Percentiles rank a stretch among this genome's conserved stretches.
Evolutionary conservation across 2,329 filamentous ascomycete genomes (phyloP).

Genomic region (Verticillium dahliae): DNA sequence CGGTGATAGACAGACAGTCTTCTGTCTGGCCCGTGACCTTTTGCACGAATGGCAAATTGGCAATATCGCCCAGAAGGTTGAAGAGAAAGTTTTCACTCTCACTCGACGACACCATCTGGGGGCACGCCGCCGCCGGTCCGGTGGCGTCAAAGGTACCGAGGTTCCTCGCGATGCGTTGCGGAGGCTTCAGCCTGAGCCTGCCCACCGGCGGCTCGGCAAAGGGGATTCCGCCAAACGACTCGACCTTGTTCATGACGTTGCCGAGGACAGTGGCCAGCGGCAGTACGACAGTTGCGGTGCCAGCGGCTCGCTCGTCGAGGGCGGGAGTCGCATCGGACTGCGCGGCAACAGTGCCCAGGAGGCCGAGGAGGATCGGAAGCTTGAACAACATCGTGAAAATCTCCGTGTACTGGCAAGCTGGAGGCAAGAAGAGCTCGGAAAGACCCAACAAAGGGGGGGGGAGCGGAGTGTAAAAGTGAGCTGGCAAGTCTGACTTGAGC

Average conservation of each 20-base stretch:
- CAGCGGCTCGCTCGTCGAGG: constrained; percentile 1
- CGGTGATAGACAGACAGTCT: constrained; percentile 57
- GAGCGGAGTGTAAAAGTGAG: not conserved
- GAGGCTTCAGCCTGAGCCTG: constrained; percentile 60
- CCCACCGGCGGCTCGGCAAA: constrained; percentile 66
- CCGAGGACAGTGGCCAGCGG: constrained; percentile 52
- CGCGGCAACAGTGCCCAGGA: not conserved
- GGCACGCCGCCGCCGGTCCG: constrained; percentile 54
- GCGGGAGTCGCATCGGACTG: not conserved
- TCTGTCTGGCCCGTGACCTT: constrained; percentile 44
- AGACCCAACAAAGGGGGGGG: not conserved
- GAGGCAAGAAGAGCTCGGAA: not conserved
- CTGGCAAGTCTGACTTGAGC: not conserved
- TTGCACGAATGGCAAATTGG: constrained; percentile 53
- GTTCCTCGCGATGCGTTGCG: constrained; percentile 48
- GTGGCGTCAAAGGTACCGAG: constrained; percentile 59
- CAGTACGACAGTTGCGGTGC: constrained; percentile 46
- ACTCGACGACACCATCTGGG: constrained; percentile 61
- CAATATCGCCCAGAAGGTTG: constrained; percentile 39
- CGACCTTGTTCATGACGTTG: constrained; percentile 38
- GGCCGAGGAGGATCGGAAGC: not conserved
- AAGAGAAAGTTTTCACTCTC: constrained; percentile 29
- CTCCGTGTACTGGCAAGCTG: not conserved
- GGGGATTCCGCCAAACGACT: constrained; percentile 69
- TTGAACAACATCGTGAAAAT: not conserved